Conservation (phyloP, 2,329 filamentous ascomycete species). For the Cryoendolithus antarcticus region DNA sequence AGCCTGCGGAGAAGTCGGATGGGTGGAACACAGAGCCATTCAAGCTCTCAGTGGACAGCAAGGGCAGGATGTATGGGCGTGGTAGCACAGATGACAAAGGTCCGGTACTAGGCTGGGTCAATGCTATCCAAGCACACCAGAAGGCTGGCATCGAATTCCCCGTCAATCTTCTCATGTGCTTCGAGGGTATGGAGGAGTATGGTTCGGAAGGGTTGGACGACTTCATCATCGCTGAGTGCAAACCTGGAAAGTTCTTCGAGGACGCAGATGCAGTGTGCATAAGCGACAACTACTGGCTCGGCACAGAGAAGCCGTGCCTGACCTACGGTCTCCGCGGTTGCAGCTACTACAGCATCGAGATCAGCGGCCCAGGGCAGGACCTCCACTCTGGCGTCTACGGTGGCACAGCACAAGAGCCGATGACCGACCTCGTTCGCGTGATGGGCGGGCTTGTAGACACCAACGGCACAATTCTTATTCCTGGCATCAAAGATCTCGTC, state of each 20-base stretch:
- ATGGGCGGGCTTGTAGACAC: conserved; percentile 77
- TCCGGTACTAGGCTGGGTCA: conserved; percentile 91
- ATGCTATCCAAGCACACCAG: conserved; percentile 94
- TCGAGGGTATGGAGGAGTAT: conserved; percentile 99
- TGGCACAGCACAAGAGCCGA: conserved; percentile 91
- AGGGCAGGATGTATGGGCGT: conserved; percentile 91
- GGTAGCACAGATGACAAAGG: conserved; percentile 97
- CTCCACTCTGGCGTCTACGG: conserved; percentile 96
- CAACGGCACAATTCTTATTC: conserved; percentile 82
- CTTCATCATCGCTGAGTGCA: conserved; percentile 80
- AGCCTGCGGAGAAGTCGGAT: conserved; percentile 84
- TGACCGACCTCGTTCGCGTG: conserved; percentile 84
- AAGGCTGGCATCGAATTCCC: conserved; percentile 90
- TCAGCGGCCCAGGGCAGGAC: conserved; percentile 84
- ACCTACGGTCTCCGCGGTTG: conserved; percentile 94
- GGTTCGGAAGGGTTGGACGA: conserved; percentile 94
- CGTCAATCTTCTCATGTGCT: conserved; percentile 97
- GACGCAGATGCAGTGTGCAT: conserved; percentile 96
- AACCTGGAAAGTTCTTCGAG: conserved; percentile 69
- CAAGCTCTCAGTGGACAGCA: conserved; percentile 71
- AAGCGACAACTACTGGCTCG: conserved; percentile 99
- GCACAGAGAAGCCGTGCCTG: conserved; percentile 94
- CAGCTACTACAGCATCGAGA: conserved; percentile 92
- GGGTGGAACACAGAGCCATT: conserved; percentile 96
- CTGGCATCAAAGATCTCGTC: conserved; percentile 88